Base-by-base conservation (phyloP, 1,139 yeast genomes). In the Zygoascus hellenicus region DNA sequence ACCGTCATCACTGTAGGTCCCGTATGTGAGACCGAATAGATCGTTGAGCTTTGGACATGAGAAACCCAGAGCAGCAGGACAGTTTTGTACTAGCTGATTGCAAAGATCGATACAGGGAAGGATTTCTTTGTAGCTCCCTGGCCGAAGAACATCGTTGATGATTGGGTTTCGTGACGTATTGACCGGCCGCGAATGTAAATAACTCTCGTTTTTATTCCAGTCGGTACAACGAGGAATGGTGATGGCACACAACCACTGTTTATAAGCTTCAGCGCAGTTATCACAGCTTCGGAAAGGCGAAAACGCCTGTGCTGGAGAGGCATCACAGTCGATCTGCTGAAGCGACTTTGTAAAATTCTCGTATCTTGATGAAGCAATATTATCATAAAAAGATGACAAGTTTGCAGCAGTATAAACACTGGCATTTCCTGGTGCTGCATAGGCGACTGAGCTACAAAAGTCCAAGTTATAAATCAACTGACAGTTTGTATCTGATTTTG, bases 211-310 rank as follows among this genome's bases (percentile, higher is more conserved):
- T 1, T 64, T 60, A 0, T 84, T 70, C 62, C 65, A 61, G 47
- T 70, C 74, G 1, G 83, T 73, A 59, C 98, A 92, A 32, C 97
- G 70, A 0, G 98, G 97, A n/a, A 92, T 85, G 0, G 89, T 73
- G 4, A 87, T 88, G 0, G 95, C 76, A 67, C 98, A 92, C 15
- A 92, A 72, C 98, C 98, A 92, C 58, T 83, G 75, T 58, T 80
- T 81, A 63, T 92, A 92, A 1, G 92, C 74, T 2, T 64, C 58
- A 1, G 77, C 75, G 63, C 98, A 92, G 58, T 86, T 82, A 10
- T 70, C 74, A 59, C 98, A 92, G 0, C 81, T 71, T 44, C 78
- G 65, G 30, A 89, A 60, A 13, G 95, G 88, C 1, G 96, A 86
- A 65, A 77, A 92, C 5, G 78, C 61, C 0, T 87, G 75, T 51